A percentile compares a stretch with the other conserved stretches of the same genome.
phyloP scores from a whole-genome alignment of 495 filamentous ascomycete genomes.

The Penicillium goetzii region DNA sequence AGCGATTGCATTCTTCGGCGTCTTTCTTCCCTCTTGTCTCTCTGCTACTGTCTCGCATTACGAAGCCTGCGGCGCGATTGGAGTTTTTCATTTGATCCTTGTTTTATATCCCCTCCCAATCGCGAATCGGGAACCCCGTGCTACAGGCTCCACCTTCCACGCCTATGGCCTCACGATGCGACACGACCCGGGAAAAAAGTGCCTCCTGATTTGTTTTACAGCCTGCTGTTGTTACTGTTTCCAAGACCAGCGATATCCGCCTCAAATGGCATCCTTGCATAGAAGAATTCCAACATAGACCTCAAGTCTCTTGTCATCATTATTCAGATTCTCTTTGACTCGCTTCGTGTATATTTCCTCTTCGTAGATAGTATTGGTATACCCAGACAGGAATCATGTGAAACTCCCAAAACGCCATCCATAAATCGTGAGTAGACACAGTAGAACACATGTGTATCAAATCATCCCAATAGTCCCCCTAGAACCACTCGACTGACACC shows the following conservation, averaged over 20 bases:
- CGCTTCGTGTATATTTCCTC: neutral
- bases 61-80: conserved; percentile 34
- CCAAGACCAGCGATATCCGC: conserved; percentile 22
- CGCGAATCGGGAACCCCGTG: conserved; percentile 8
- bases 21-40: conserved; percentile 13
- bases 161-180: conserved; percentile 21
- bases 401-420: conserved; percentile 17
- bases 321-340: neutral
- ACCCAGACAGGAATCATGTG: conserved; percentile 3
- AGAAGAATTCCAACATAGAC: conserved; percentile 17
- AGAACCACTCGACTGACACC: conserved; percentile 87
- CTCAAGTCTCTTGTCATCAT: conserved; percentile 8
- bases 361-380: neutral
- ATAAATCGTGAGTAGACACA: conserved; percentile 19
- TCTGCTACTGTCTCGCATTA: conserved; percentile 16
- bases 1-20: conserved; percentile 48
- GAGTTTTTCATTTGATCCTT: conserved; percentile 32
- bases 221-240: conserved; percentile 9
- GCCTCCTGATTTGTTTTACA: conserved; percentile 21
- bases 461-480: conserved; percentile 79
- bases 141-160: conserved; percentile 1
- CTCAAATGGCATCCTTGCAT: conserved; percentile 18
- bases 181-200: conserved; percentile 25
- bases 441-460: neutral
- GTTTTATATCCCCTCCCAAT: conserved; percentile 11